phyloP scores from a whole-genome alignment of 2,329 filamentous ascomycete genomes.

The Cytospora paraplurivora region DNA sequence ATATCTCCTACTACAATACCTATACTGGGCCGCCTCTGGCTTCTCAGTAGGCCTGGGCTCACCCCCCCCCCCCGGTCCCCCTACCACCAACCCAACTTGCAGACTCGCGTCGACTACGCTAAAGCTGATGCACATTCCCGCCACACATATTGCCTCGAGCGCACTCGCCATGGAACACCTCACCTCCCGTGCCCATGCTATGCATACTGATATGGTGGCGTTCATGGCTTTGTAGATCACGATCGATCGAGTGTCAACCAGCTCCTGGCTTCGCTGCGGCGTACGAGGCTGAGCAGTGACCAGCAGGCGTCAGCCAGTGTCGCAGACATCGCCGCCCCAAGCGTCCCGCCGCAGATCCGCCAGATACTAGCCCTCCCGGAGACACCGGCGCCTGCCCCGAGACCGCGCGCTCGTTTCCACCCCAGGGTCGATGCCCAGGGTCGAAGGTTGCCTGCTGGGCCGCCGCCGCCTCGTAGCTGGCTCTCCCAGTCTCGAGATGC shows the following conservation, averaged over 20 bases:
- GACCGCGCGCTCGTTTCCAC: constrained; percentile 47
- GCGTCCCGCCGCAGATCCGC: constrained; percentile 60
- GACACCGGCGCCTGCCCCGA: constrained; percentile 53
- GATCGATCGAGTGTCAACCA: constrained; percentile 58
- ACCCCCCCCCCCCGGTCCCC: neutral
- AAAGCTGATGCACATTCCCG: constrained; percentile 17
- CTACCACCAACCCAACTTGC: neutral
- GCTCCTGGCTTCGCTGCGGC: constrained; percentile 59
- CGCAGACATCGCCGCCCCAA: constrained; percentile 42
- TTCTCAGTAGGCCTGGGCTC: neutral
- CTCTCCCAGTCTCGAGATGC: constrained; percentile 40
- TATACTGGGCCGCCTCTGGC: neutral
- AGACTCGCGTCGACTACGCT: neutral
- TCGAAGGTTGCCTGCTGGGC: constrained; percentile 57
- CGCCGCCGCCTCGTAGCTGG: constrained; percentile 63
- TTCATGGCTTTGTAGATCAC: constrained; percentile 33
- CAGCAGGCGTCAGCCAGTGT: constrained; percentile 28
- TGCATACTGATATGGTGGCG: constrained; percentile 18
- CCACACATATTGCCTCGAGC: neutral
- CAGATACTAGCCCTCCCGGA: constrained; percentile 60
- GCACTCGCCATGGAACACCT: neutral
- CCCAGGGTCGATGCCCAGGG: constrained; percentile 50
- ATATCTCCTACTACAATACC: too few relatives aligned
- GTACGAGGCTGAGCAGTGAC: constrained; percentile 40
- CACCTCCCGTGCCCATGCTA: neutral